phyloP scores from a whole-genome alignment of 2,329 filamentous ascomycete genomes.

The Balansia obtecta region DNA sequence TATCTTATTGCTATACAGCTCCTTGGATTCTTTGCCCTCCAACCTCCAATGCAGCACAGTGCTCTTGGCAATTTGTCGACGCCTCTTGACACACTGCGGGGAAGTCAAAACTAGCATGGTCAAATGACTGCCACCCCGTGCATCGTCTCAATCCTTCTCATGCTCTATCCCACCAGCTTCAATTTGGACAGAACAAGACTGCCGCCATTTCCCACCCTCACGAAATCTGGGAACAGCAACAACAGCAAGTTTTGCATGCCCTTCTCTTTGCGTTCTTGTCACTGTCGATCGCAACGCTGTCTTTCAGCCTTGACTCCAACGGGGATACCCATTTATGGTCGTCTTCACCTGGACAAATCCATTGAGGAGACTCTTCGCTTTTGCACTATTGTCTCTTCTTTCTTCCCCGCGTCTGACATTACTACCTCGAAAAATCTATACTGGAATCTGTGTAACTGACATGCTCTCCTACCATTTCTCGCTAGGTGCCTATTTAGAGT shows the following conservation, averaged over 20 bases:
- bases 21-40: background rate
- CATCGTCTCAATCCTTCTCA: background rate
- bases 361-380: conserved; percentile 15
- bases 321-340: background rate
- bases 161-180: conserved; percentile 4
- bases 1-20: background rate
- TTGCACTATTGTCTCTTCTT: conserved; percentile 11
- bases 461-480: background rate
- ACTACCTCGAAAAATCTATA: background rate
- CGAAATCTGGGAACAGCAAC: too few relatives aligned
- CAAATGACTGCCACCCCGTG: conserved; percentile 3
- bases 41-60: background rate
- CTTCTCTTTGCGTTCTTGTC: background rate
- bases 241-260: background rate
- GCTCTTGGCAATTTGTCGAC: background rate
- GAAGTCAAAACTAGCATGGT: conserved; percentile 3
- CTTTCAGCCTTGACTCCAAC: background rate
- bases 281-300: background rate
- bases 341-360: background rate
- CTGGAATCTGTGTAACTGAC: background rate
- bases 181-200: background rate
- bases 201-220: too few relatives aligned
- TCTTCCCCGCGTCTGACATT: background rate
- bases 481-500: conserved; percentile 1
- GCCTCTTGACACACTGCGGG: background rate